phyloP scores from a whole-genome alignment of 805 yeast species.

The Spathaspora sp. region DNA sequence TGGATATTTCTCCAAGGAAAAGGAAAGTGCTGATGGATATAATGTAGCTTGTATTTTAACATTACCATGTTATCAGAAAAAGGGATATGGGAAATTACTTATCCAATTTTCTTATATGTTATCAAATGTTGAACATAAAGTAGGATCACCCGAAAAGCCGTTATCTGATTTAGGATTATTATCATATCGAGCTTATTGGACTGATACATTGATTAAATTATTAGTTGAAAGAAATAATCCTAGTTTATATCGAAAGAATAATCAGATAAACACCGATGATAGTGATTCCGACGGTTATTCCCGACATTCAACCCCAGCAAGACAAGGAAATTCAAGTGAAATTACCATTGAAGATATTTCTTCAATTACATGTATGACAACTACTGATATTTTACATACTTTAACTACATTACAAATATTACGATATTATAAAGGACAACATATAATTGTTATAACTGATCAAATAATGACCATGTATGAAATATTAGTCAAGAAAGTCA shows the following conservation, averaged over 20 bases:
- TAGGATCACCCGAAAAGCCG: constrained; percentile 98
- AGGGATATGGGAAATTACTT: constrained; percentile 87
- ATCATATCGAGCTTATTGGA: constrained; percentile 95
- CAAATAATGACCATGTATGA: constrained; percentile 77
- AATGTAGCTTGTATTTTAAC: constrained; percentile 97
- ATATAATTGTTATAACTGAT: constrained; percentile 80
- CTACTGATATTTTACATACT: constrained; percentile 92
- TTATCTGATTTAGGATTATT: constrained; percentile 89
- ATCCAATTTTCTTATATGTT: constrained; percentile 93
- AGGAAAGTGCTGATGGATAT: constrained; percentile 91
- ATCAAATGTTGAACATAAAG: constrained; percentile 81
- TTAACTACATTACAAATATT: constrained; percentile 87
- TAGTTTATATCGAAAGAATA: constrained; percentile 33
- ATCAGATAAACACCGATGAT: constrained; percentile 12
- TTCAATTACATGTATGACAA: constrained; percentile 85
- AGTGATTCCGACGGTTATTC: constrained; percentile 1
- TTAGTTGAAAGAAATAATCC: constrained; percentile 57
- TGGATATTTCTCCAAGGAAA: constrained; percentile 95
- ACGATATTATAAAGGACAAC: constrained; percentile 93
- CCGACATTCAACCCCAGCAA: constrained; percentile 26
- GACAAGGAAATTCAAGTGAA: constrained; percentile 31
- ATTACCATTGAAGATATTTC: constrained; percentile 90
- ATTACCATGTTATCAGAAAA: constrained; percentile 92
- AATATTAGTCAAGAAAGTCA: constrained; percentile 44
- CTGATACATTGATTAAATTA: constrained; percentile 77